Evolutionary conservation across 2,329 filamentous ascomycete species (phyloP).

Genomic region (Cordyceps tenuipes): DNA sequence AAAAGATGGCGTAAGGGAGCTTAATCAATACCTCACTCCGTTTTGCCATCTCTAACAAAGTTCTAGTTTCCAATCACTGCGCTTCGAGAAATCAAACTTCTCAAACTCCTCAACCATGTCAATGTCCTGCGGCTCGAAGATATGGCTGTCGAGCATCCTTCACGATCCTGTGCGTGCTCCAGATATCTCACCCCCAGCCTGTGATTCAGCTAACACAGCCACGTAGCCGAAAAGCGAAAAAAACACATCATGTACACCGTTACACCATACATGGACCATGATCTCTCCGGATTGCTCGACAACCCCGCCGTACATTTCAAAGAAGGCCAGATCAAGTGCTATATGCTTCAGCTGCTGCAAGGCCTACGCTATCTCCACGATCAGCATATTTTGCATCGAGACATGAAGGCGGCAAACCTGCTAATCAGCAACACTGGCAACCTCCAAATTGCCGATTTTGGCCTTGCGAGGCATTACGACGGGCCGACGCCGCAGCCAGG

Average conservation of each 20-base stretch:
- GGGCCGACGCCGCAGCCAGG: conserved; percentile 71
- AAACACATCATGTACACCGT: conserved; percentile 96
- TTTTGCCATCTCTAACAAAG: conserved; percentile 14
- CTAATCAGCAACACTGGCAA: conserved; percentile 92
- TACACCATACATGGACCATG: conserved; percentile 97
- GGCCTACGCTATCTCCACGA: conserved; percentile 87
- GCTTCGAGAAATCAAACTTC: conserved; percentile 90
- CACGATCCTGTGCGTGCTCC: conserved; percentile 45
- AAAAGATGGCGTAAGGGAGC: conserved; percentile 71
- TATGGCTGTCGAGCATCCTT: conserved; percentile 82
- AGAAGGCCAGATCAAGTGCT: conserved; percentile 93
- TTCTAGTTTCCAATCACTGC: conserved; percentile 89
- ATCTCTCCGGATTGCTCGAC: conserved; percentile 92
- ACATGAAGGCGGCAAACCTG: conserved; percentile 98
- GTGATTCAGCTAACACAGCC: background rate
- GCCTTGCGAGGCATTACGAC: conserved; percentile 87
- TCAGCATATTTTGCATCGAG: conserved; percentile 81
- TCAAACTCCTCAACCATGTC: conserved; percentile 87
- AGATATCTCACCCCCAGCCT: background rate
- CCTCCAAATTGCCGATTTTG: conserved; percentile 95
- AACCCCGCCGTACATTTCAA: conserved; percentile 86
- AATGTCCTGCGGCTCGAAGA: conserved; percentile 86
- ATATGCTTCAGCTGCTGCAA: conserved; percentile 86
- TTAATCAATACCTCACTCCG: conserved; percentile 1
- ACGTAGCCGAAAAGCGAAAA: conserved; percentile 63